phyloP scores from a whole-genome alignment of 495 filamentous ascomycete genomes.

The Astrothelium subdiscretum region DNA sequence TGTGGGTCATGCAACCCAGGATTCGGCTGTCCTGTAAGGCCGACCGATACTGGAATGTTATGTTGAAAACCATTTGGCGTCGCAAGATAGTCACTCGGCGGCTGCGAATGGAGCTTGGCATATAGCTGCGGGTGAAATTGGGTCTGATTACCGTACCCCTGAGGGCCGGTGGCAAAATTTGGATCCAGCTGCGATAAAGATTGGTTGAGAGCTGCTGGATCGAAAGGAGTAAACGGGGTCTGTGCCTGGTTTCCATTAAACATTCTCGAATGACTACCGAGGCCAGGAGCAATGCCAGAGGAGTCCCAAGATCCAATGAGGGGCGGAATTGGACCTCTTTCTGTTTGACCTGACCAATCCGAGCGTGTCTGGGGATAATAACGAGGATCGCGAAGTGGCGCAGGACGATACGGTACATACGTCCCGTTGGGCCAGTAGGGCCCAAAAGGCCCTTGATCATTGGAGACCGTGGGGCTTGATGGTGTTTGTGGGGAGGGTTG shows the following conservation, averaged over 20 bases:
- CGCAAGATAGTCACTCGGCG: background rate
- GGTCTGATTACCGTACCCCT: background rate
- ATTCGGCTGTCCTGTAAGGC: background rate
- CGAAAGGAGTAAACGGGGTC: background rate
- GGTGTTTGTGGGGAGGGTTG: conserved; percentile 61
- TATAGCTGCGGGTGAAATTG: background rate
- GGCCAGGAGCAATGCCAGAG: background rate
- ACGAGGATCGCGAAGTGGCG: conserved; percentile 51
- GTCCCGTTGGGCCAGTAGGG: conserved; percentile 70
- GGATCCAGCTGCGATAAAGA: background rate
- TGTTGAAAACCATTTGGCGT: background rate
- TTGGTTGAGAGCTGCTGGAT: background rate
- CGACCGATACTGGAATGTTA: background rate
- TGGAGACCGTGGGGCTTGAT: conserved; percentile 60
- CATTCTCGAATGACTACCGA: background rate
- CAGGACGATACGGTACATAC: conserved; percentile 62
- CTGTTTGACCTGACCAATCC: conserved; percentile 2
- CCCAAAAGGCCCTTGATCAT: conserved; percentile 59
- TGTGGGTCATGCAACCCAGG: background rate
- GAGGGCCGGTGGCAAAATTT: background rate
- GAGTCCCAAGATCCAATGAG: background rate
- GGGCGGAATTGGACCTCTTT: background rate
- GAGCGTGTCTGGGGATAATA: conserved; percentile 23
- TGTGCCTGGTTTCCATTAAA: background rate
- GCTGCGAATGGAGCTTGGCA: background rate